phyloP scores from a whole-genome alignment of 2,329 filamentous ascomycete species.

The Herpotrichia juniperi region DNA sequence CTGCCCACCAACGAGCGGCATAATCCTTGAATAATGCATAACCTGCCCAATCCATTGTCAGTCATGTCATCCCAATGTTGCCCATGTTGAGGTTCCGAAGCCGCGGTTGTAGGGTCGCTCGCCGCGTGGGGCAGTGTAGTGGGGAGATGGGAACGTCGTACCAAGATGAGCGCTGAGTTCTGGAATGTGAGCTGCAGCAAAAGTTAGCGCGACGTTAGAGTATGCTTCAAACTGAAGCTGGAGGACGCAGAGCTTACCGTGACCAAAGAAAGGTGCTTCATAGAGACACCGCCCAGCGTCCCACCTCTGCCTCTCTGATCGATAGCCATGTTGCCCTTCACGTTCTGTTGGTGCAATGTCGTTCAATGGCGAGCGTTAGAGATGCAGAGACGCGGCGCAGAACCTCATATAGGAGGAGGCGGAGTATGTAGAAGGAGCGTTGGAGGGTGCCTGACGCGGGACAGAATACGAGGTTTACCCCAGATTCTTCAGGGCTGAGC shows the following conservation, averaged over 20 bases:
- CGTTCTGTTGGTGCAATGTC: neutral
- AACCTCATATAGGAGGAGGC: neutral
- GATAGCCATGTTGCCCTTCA: slow-evolving; percentile 11
- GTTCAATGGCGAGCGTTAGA: neutral
- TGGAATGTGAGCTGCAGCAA: slow-evolving; percentile 72
- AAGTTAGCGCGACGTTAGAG: slow-evolving; percentile 16
- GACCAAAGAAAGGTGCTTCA: slow-evolving; percentile 72
- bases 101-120: slow-evolving; percentile 9
- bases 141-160: slow-evolving; percentile 50
- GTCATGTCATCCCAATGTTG: slow-evolving; percentile 1
- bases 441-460: slow-evolving; percentile 2
- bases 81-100: neutral
- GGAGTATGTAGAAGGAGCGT: slow-evolving; percentile 7
- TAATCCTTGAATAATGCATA: slow-evolving; percentile 92
- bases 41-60: slow-evolving; percentile 60
- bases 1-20: slow-evolving; percentile 82
- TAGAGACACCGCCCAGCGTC: slow-evolving; percentile 60
- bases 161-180: slow-evolving; percentile 78
- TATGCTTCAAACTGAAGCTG: neutral
- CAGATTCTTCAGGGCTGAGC: neutral
- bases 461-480: neutral
- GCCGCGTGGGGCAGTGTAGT: neutral
- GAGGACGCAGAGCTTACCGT: slow-evolving; percentile 58
- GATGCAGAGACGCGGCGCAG: neutral
- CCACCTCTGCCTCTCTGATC: slow-evolving; percentile 22